These are phyloP conservation scores for Fusarium bulbicola DNA, from an alignment of 2,329 filamentous ascomycete species.

Conservation along the genomic window DNA sequence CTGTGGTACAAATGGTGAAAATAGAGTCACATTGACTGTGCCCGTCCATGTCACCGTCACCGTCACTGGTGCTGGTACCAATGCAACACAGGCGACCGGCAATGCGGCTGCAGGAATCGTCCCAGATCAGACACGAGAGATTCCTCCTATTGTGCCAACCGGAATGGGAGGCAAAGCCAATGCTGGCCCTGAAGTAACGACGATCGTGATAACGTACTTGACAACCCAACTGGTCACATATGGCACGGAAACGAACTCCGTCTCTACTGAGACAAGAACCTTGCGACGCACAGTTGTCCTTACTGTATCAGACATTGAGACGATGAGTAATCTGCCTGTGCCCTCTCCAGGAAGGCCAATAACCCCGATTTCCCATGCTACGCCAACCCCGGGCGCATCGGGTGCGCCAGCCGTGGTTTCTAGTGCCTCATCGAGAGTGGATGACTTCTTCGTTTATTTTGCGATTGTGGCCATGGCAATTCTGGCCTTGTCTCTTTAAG, in stretches of 20 bases:
- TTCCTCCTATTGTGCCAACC: slow-evolving; percentile 10
- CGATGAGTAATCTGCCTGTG: slow-evolving; percentile 14
- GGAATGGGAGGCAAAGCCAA: background rate
- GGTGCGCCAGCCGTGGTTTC: background rate
- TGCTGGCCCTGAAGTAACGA: slow-evolving; percentile 5
- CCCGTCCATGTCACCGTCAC: slow-evolving; percentile 23
- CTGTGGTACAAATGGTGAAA: slow-evolving; percentile 37
- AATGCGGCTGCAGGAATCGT: background rate
- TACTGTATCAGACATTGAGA: slow-evolving; percentile 1
- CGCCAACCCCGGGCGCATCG: slow-evolving; percentile 26
- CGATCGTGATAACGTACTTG: slow-evolving; percentile 24
- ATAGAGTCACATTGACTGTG: slow-evolving; percentile 37
- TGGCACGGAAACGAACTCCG: slow-evolving; percentile 1
- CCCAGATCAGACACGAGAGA: background rate
- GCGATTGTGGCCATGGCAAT: slow-evolving; percentile 19
- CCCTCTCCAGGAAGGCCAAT: background rate
- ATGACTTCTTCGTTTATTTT: slow-evolving; percentile 18
- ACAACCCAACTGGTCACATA: slow-evolving; percentile 22
- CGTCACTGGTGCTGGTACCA: background rate
- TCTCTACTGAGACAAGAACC: slow-evolving; percentile 21
- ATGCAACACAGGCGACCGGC: background rate
- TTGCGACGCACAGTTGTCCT: slow-evolving; percentile 24
- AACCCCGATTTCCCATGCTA: background rate
- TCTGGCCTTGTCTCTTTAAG: slow-evolving; percentile 19
- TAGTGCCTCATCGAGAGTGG: slow-evolving; percentile 15